A percentile compares a stretch with the other conserved stretches of the same genome.
phyloP scores from a whole-genome alignment of 805 yeast genomes.

The Ogataea ramenticola region DNA sequence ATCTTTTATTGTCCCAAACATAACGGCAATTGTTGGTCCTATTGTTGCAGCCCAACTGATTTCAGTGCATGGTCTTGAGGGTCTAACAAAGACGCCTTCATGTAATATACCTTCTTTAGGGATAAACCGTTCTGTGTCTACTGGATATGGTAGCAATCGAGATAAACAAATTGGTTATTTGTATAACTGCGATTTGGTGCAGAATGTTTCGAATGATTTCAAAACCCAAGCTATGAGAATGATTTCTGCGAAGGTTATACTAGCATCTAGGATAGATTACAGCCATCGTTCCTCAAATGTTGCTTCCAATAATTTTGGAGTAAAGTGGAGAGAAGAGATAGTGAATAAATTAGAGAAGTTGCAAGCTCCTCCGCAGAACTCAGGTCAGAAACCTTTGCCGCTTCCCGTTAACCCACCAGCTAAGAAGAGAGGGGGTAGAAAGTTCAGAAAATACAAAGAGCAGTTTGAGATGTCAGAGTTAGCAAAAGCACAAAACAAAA shows the following conservation, averaged over 20 bases:
- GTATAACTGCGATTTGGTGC: slow-evolving; percentile 53
- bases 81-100: slow-evolving; percentile 64
- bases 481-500: slow-evolving; percentile 74
- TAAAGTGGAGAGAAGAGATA: slow-evolving; percentile 53
- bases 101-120: slow-evolving; percentile 83
- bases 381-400: slow-evolving; percentile 63
- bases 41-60: slow-evolving; percentile 67
- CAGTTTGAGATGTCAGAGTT: slow-evolving; percentile 75
- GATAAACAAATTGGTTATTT: slow-evolving; percentile 64
- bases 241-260: slow-evolving; percentile 66
- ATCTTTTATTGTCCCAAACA: slow-evolving; percentile 67
- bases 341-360: slow-evolving; percentile 59
- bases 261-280: slow-evolving; percentile 77
- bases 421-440: slow-evolving; percentile 80
- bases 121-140: slow-evolving; percentile 32
- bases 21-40: slow-evolving; percentile 65
- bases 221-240: slow-evolving; percentile 70
- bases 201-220: slow-evolving; percentile 47
- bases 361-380: slow-evolving; percentile 67
- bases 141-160: slow-evolving; percentile 36
- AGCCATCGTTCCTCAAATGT: slow-evolving; percentile 12
- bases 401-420: slow-evolving; percentile 69
- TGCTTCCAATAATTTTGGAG: slow-evolving; percentile 39
- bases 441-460: slow-evolving; percentile 74
- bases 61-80: slow-evolving; percentile 62